Conservation (phyloP, 768 basidiomycete genomes). For the Termitomyces sp. region DNA sequence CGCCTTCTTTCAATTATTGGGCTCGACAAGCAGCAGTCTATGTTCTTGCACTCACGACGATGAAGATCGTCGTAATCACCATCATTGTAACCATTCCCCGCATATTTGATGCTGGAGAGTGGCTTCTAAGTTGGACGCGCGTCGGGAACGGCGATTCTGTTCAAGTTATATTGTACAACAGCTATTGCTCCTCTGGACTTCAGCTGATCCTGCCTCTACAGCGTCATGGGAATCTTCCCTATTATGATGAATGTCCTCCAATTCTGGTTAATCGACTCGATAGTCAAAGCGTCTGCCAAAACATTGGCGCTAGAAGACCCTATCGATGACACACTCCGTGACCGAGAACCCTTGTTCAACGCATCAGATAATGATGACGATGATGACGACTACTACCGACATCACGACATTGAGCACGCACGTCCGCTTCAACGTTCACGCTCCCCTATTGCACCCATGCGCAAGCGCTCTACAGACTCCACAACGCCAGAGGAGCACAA, state of each 20-base stretch:
- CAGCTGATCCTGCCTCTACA: slow-evolving; percentile 21
- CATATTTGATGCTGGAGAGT: slow-evolving; percentile 74
- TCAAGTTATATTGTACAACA: slow-evolving; percentile 76
- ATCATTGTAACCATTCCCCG: slow-evolving; percentile 68
- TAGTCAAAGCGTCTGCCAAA: slow-evolving; percentile 67
- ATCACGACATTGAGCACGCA: slow-evolving; percentile 42
- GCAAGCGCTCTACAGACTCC: slow-evolving; percentile 14
- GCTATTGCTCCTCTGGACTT: neutral
- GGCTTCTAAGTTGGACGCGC: slow-evolving; percentile 76
- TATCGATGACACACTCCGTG: slow-evolving; percentile 31
- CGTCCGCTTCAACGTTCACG: slow-evolving; percentile 28
- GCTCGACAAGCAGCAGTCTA: slow-evolving; percentile 76
- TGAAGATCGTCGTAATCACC: slow-evolving; percentile 88
- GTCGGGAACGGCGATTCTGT: slow-evolving; percentile 55
- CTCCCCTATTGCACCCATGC: slow-evolving; percentile 19
- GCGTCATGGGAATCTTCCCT: slow-evolving; percentile 89
- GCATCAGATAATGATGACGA: slow-evolving; percentile 51
- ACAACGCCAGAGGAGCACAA: slow-evolving; percentile 33
- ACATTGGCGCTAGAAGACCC: slow-evolving; percentile 33
- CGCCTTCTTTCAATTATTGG: slow-evolving; percentile 73
- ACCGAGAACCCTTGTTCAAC: slow-evolving; percentile 60
- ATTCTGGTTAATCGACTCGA: slow-evolving; percentile 94
- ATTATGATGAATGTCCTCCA: slow-evolving; percentile 85
- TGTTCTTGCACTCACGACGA: slow-evolving; percentile 69
- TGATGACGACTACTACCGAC: slow-evolving; percentile 23